Evolutionary conservation across 2,329 filamentous ascomycete genomes (phyloP).

Genomic region (Ceratocystis ficicola): DNA sequence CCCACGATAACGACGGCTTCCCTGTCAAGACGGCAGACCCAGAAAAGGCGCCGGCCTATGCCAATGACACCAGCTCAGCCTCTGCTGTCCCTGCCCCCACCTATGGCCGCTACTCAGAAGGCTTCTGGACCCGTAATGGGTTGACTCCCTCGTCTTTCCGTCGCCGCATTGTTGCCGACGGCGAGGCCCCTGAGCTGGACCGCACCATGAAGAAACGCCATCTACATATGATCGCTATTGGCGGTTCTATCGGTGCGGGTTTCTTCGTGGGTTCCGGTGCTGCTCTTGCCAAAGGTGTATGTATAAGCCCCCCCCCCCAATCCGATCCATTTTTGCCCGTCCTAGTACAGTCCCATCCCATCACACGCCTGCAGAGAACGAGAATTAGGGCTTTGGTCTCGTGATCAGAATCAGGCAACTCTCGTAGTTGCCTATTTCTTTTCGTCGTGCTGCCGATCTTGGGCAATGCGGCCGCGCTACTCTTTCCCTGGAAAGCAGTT

Average conservation of each 20-base stretch:
- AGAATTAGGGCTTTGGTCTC: neutral
- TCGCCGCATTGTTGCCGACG: constrained; percentile 29
- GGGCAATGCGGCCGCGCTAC: neutral
- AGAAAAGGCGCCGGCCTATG: constrained; percentile 20
- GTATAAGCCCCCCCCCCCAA: constrained; percentile 23
- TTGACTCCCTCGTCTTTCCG: constrained; percentile 33
- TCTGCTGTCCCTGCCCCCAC: constrained; percentile 12
- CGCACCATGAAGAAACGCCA: constrained; percentile 44
- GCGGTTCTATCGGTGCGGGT: constrained; percentile 50
- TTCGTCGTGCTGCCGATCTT: neutral
- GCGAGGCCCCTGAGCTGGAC: constrained; percentile 31
- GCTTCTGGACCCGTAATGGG: constrained; percentile 32
- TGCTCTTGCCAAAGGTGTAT: constrained; percentile 41
- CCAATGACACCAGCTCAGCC: constrained; percentile 17
- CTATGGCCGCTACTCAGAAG: constrained; percentile 25
- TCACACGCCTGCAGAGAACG: neutral
- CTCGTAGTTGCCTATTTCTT: neutral
- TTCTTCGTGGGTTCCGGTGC: constrained; percentile 50
- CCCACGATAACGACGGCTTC: constrained; percentile 10
- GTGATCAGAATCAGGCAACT: neutral
- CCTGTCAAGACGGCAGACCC: constrained; percentile 18
- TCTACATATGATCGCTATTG: constrained; percentile 51
- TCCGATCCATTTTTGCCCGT: neutral
- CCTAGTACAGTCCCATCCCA: neutral
- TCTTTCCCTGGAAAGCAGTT: neutral